phyloP scores from a whole-genome alignment of 192 early-diverging fungal genomes.

The Coemansia sp. region DNA sequence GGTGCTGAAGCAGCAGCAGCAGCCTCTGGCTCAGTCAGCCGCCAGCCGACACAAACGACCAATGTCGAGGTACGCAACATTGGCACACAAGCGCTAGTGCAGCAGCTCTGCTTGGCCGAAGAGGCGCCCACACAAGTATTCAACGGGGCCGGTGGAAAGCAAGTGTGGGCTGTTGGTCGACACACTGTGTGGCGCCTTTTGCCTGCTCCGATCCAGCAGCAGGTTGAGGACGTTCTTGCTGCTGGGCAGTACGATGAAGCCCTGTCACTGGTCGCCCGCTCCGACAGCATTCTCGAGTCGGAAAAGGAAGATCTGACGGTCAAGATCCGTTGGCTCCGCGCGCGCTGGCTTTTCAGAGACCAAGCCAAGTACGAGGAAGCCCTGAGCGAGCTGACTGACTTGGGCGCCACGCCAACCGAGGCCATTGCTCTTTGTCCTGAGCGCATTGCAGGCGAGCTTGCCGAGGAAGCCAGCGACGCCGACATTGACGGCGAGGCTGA shows the following conservation, averaged over 20 bases:
- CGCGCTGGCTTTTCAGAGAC: constrained; percentile 66
- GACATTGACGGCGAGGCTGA: constrained; percentile 10
- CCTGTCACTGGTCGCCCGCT: constrained; percentile 69
- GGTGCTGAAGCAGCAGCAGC: neutral
- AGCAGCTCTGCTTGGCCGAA: constrained; percentile 66
- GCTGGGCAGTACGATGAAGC: constrained; percentile 72
- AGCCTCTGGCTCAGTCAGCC: no score
- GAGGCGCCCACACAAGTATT: constrained; percentile 51
- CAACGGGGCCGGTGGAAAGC: constrained; percentile 69
- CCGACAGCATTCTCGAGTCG: constrained; percentile 67
- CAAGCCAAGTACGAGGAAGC: constrained; percentile 63
- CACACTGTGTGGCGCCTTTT: constrained; percentile 73
- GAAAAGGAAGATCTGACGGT: constrained; percentile 64
- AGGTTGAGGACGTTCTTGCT: constrained; percentile 71
- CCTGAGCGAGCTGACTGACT: constrained; percentile 62
- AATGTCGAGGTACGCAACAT: constrained; percentile 86
- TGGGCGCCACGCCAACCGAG: constrained; percentile 63
- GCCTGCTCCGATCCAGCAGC: constrained; percentile 46
- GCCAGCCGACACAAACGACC: constrained; percentile 1
- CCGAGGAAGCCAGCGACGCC: no score
- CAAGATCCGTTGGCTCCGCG: constrained; percentile 64
- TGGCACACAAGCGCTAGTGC: constrained; percentile 76
- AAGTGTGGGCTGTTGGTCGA: constrained; percentile 66
- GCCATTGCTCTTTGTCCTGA: constrained; percentile 68
- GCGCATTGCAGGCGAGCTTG: constrained; percentile 63